A percentile compares a stretch with the other conserved stretches of the same genome.
Conservation (phyloP, 2,329 filamentous ascomycete genomes). For the Piedraia hortae region DNA sequence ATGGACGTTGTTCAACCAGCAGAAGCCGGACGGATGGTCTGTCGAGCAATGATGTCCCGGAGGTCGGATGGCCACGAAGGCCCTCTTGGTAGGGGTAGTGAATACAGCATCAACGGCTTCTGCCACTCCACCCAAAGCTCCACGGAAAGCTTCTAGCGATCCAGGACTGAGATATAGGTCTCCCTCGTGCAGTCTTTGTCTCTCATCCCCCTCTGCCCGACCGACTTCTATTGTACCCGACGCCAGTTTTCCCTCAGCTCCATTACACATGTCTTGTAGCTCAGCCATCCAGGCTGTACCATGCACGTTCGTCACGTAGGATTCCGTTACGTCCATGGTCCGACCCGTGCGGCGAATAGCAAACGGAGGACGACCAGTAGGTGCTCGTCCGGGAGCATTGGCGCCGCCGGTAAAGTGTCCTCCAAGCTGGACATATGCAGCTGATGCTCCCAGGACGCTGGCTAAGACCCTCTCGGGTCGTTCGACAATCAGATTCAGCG, state of each 20-base stretch:
- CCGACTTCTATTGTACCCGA: slow-evolving; percentile 51
- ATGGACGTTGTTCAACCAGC: slow-evolving; percentile 96
- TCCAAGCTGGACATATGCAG: slow-evolving; percentile 76
- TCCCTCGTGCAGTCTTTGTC: slow-evolving; percentile 50
- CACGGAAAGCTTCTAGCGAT: slow-evolving; percentile 67
- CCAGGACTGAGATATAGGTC: slow-evolving; percentile 78
- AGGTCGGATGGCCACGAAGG: slow-evolving; percentile 77
- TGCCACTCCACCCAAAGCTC: slow-evolving; percentile 72
- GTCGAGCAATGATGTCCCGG: slow-evolving; percentile 90
- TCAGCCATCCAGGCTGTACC: slow-evolving; percentile 85
- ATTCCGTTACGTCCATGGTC: slow-evolving; percentile 40
- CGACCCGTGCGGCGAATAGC: slow-evolving; percentile 59
- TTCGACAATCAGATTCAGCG: slow-evolving; percentile 64
- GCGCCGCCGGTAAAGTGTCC: slow-evolving; percentile 46
- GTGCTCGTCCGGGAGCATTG: slow-evolving; percentile 27
- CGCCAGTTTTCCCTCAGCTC: slow-evolving; percentile 51
- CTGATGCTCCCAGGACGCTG: slow-evolving; percentile 50
- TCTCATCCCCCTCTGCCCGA: slow-evolving; percentile 21
- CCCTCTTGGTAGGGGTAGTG: slow-evolving; percentile 21
- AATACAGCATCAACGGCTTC: slow-evolving; percentile 81
- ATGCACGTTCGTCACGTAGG: slow-evolving; percentile 71
- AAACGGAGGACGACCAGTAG: slow-evolving; percentile 27
- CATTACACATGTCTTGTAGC: slow-evolving; percentile 56
- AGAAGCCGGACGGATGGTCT: slow-evolving; percentile 76
- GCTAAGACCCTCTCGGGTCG: slow-evolving; percentile 76